Percentiles rank a stretch among this genome's conserved stretches.
These are phyloP conservation scores for Boletus rex-veris DNA, from an alignment of 768 basidiomycete species.

Conservation along the genomic window DNA sequence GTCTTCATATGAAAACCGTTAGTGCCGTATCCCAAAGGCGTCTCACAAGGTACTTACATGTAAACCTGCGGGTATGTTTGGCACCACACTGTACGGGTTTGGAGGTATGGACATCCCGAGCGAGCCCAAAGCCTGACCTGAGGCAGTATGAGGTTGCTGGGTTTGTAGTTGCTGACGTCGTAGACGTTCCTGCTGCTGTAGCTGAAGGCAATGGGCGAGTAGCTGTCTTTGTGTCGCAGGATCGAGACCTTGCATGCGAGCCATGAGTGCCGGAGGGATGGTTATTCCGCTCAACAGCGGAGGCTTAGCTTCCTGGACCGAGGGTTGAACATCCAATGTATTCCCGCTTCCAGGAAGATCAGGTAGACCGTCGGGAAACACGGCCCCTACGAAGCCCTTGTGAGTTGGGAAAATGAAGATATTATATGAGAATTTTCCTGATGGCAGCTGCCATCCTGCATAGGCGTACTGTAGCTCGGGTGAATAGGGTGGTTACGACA, in stretches of 20 bases:
- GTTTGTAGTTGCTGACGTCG: constrained; percentile 29
- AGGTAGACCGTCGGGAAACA: constrained; percentile 55
- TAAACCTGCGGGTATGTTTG: constrained; percentile 15
- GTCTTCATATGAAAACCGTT: constrained; percentile 9
- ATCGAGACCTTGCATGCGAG: constrained; percentile 25
- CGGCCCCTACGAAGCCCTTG: constrained; percentile 39
- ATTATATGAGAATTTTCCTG: constrained; percentile 41
- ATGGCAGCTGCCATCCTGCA: constrained; percentile 47
- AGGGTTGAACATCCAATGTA: constrained; percentile 4
- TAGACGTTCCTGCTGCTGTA: constrained; percentile 19
- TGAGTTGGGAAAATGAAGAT: constrained; percentile 45
- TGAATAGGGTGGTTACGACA: not conserved
- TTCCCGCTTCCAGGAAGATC: constrained; percentile 30
- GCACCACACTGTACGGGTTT: constrained; percentile 3
- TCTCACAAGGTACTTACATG: constrained; percentile 11
- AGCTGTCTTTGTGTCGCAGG: constrained; percentile 21
- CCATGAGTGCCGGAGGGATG: constrained; percentile 10
- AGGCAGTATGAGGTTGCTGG: constrained; percentile 12
- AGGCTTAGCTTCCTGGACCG: constrained; percentile 5
- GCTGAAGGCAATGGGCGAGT: constrained; percentile 10
- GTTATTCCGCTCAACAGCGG: not conserved
- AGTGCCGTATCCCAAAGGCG: not conserved
- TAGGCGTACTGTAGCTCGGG: constrained; percentile 42
- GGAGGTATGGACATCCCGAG: constrained; percentile 11
- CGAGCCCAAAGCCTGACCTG: constrained; percentile 15